Base-by-base conservation (phyloP, 768 basidiomycete species). In the Tubosaeta sp. region DNA sequence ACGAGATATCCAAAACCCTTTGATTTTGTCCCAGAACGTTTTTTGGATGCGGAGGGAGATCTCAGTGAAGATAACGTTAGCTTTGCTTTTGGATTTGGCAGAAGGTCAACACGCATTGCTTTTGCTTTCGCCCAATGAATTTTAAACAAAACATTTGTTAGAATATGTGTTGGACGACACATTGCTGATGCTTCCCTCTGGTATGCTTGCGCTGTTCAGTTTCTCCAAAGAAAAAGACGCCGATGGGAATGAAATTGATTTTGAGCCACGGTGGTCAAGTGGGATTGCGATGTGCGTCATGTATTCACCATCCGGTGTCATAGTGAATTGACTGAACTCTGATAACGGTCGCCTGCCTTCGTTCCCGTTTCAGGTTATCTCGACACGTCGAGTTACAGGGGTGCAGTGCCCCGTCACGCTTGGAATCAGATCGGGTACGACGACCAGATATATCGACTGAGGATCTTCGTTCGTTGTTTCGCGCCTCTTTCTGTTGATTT, bases 1-100 rank as follows among this genome's bases (percentile, higher is more conserved):
- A 19, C 10, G 19, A 38, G 19, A 7, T 38, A 21, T 11, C 36
- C 19, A 21, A 38, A 61, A 29, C 69, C 71, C 0, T 61, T 53
- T 42, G 57, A 44, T n/a, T 71, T 72, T 54, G 53, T 55, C 22
- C 71, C 71, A 6, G 62, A 65, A 27, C 68, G 70, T 2, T 67
- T 67, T 49, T 51, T 68, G 14, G 47, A 58, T 18, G 29, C 30
- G 16, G 65, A 71, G 18, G 16, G 35, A 19, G 18, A 19, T 19
- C 35, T 18, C 4, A 36, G 10, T 19, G n/a, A 36, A 36, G n/a
- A 36, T 18, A 18, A 36, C 18, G 35, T 36, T 9, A 16, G 35
- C n/a, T 36, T 36, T 14, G n/a, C 35, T 36, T 36, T 36, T 19
- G 18, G 35, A 36, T 32, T 32, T 16, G 31, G 31, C n/a, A 35